phyloP scores from a whole-genome alignment of 176 grass and related monocot species.

The Neostapfia colusana region DNA sequence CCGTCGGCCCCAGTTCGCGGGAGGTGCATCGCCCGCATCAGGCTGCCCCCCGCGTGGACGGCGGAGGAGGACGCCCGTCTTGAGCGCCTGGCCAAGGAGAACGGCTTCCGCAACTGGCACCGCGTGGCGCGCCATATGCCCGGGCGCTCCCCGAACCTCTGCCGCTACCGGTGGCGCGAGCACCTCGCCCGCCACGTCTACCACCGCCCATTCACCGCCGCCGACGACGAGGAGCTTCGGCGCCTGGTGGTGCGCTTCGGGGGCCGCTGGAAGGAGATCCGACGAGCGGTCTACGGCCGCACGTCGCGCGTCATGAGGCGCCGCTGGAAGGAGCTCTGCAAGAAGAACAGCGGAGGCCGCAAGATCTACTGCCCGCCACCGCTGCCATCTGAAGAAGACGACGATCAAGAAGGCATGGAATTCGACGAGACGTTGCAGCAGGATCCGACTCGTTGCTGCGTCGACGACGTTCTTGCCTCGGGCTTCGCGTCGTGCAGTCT shows the following conservation, averaged over 20 bases:
- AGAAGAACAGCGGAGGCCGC: neutral
- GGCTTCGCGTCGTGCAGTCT: too few relatives aligned
- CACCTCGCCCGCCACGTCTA: slow-evolving; percentile 21
- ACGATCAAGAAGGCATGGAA: neutral
- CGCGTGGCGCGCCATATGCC: slow-evolving; percentile 2
- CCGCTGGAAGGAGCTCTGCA: slow-evolving; percentile 36
- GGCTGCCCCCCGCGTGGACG: slow-evolving; percentile 6
- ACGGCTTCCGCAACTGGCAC: neutral
- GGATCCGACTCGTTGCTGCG: too few relatives aligned
- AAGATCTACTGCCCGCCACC: slow-evolving; percentile 9
- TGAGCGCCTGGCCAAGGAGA: slow-evolving; percentile 2
- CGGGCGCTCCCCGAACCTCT: neutral
- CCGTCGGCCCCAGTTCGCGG: too few relatives aligned
- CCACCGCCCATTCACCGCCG: slow-evolving; percentile 30
- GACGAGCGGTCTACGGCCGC: slow-evolving; percentile 3
- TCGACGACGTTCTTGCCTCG: too few relatives aligned
- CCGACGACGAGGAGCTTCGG: slow-evolving; percentile 20
- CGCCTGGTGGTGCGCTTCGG: neutral
- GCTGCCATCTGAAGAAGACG: slow-evolving; percentile 16
- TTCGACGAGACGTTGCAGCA: too few relatives aligned
- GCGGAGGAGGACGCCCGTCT: slow-evolving; percentile 16
- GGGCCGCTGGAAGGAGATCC: slow-evolving; percentile 17
- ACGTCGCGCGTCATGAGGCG: slow-evolving; percentile 20
- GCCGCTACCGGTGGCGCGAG: slow-evolving; percentile 24
- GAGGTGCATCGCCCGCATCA: slow-evolving; percentile 1